Evolutionary conservation across 2,329 filamentous ascomycete genomes (phyloP), one percentile per base, ranked within the genome.

Genomic region (Cladosporium velox): DNA sequence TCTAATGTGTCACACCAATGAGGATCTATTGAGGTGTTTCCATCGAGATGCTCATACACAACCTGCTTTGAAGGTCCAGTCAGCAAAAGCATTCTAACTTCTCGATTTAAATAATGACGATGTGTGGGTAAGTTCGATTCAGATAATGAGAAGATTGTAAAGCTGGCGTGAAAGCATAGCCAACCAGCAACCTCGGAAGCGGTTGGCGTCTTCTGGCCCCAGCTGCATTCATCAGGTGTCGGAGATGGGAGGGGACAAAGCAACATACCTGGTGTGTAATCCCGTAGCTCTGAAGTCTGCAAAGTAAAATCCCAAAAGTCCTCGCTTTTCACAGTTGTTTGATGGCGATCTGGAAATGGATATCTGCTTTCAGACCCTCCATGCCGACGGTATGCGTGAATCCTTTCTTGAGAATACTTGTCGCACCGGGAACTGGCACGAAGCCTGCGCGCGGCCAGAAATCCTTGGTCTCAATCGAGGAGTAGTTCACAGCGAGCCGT

Each of bases 121-220:
- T 21, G n/a, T 21, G n/a, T 21, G 8, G 2, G 8, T 21, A 2
- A n/a, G 8, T 24, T 4, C 21, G 8, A 5, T 28, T 59, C 57
- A 59, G 57, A 63, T 55, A 65, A 47, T 70, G 71, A 74, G 73
- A 75, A 75, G 73, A 75, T 74, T 67, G 55, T 68, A 65, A 67
- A 68, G 72, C 73, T 75, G 73, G 73, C 71, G 49, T 74, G 62
- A 69, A 74, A 75, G 70, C 73, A 75, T 71, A 62, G 65, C 67
- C 72, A 70, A 75, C 73, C 73, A 69, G 70, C 51, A 21, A 47
- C n/a, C 12, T 32, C 34, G 28, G 38, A 30, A 59, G 15, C 67
- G 71, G 72, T 68, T 73, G 70, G 64, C 68, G 44, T 75, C 70
- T 71, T 72, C 73, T 75, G 73, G 73, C 73, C 73, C 73, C 73